Evolutionary conservation across 768 basidiomycete species (phyloP).

Genomic region (Phylloporus rhodoxanthus): DNA sequence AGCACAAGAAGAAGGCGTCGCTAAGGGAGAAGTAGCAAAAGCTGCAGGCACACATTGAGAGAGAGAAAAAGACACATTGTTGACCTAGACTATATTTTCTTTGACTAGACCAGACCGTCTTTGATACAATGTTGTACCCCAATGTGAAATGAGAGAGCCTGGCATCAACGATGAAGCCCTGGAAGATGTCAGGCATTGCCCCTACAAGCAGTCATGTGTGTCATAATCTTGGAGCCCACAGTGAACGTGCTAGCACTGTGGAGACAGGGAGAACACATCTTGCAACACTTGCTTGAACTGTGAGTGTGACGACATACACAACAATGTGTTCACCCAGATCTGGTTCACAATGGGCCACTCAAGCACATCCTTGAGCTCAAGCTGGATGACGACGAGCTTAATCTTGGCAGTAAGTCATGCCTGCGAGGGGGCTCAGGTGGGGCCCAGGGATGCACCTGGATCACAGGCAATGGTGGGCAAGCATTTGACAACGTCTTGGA

Average conservation of each 20-base stretch:
- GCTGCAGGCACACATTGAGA: constrained; percentile 69
- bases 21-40: constrained; percentile 77
- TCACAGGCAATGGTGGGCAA: constrained; percentile 61
- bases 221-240: constrained; percentile 45
- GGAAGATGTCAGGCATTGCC: not conserved
- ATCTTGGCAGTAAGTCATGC: constrained; percentile 96
- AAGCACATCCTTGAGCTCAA: constrained; percentile 59
- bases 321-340: constrained; percentile 86
- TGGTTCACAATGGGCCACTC: constrained; percentile 63
- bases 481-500: constrained; percentile 48
- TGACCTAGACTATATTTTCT: constrained; percentile 6
- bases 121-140: constrained; percentile 52
- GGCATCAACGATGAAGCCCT: constrained; percentile 71
- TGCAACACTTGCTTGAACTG: constrained; percentile 56
- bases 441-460: constrained; percentile 45
- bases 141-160: constrained; percentile 66
- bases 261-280: constrained; percentile 41
- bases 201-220: constrained; percentile 3
- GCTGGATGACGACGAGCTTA: constrained; percentile 73
- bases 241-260: constrained; percentile 1
- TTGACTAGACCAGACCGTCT: constrained; percentile 12
- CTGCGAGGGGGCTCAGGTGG: constrained; percentile 33
- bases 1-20: constrained; percentile 80
- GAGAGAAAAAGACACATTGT: constrained; percentile 47
- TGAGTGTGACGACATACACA: constrained; percentile 61